These are phyloP conservation scores for sorghum (Sorghum bicolor) DNA, from an alignment of 176 grass and related monocot genomes.

Conservation along the genomic window DNA sequence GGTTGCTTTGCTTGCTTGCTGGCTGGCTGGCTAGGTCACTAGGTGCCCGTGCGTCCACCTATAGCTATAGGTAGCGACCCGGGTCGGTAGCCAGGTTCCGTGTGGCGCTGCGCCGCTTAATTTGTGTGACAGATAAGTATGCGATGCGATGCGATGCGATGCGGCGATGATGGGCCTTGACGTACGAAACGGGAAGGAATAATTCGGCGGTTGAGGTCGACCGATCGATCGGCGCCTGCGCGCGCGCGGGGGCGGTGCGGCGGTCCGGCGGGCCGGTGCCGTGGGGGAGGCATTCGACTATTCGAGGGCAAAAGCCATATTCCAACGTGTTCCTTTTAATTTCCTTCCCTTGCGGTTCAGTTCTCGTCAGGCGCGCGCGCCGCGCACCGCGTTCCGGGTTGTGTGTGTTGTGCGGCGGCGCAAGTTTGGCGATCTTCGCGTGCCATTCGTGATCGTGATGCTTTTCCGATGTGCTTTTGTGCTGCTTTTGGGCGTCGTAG, in stretches of 20 bases:
- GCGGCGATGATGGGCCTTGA: constrained; percentile 22
- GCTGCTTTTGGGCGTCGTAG: not conserved
- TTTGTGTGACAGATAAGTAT: constrained; percentile 21
- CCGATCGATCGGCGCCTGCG: too few species aligned
- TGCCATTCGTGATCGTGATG: not conserved
- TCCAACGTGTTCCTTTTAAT: constrained; percentile 26
- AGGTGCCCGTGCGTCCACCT: not conserved
- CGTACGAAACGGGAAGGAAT: constrained; percentile 35
- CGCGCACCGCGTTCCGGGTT: too few species aligned
- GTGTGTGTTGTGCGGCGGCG: not conserved
- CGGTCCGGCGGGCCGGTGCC: not conserved
- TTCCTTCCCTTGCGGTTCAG: not conserved
- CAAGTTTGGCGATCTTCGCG: not conserved
- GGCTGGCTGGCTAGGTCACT: not conserved
- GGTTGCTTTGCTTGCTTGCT: not conserved
- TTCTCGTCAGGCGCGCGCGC: not conserved
- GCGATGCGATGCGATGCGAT: not conserved
- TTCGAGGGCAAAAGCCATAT: constrained; percentile 7
- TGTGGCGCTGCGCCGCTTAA: constrained; percentile 26
- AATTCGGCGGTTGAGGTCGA: not conserved
- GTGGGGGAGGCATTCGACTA: not conserved
- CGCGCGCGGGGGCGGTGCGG: too few species aligned
- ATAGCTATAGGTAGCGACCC: not conserved
- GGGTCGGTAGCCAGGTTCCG: constrained; percentile 26
- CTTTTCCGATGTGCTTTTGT: not conserved